A percentile compares a stretch with the other conserved stretches of the same genome.
Evolutionary conservation across 225 moss, liverwort and hornwort species (phyloP).

Genomic region (Marchantia paleacea): DNA sequence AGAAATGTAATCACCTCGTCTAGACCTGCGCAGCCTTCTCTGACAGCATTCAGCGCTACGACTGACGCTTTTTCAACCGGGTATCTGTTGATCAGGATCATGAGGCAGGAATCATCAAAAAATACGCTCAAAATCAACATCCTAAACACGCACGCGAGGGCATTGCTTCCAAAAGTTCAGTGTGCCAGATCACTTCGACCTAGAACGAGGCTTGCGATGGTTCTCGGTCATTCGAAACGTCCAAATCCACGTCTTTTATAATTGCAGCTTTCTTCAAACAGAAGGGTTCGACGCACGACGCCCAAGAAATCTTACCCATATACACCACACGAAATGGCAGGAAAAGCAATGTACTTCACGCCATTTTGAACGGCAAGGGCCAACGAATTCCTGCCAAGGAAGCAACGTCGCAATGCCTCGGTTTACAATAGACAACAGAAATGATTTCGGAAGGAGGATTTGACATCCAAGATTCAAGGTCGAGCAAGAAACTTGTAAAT

Average conservation of each 20-base stretch:
- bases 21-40: conserved; percentile 27
- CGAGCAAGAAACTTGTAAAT: not conserved
- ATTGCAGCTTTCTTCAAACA: not conserved
- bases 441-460: not conserved
- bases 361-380: conserved; percentile 40
- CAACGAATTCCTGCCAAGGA: conserved; percentile 43
- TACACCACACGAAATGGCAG: conserved; percentile 84
- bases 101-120: not conserved
- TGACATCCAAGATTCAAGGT: not conserved
- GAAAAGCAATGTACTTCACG: conserved; percentile 75
- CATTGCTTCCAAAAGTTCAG: not conserved
- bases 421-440: not conserved
- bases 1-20: conserved; percentile 27
- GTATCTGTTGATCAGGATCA: conserved; percentile 32
- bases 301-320: conserved; percentile 39
- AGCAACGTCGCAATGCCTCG: not conserved
- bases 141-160: too few relatives aligned
- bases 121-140: not conserved
- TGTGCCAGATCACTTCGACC: not conserved
- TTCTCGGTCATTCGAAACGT: too few relatives aligned
- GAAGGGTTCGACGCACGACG: not conserved
- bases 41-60: conserved; percentile 28
- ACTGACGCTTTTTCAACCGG: conserved; percentile 38
- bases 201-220: not conserved
- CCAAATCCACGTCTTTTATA: not conserved